These are phyloP conservation scores for Lactifluus piperatus DNA, from an alignment of 768 basidiomycete species.

Conservation along the genomic window DNA sequence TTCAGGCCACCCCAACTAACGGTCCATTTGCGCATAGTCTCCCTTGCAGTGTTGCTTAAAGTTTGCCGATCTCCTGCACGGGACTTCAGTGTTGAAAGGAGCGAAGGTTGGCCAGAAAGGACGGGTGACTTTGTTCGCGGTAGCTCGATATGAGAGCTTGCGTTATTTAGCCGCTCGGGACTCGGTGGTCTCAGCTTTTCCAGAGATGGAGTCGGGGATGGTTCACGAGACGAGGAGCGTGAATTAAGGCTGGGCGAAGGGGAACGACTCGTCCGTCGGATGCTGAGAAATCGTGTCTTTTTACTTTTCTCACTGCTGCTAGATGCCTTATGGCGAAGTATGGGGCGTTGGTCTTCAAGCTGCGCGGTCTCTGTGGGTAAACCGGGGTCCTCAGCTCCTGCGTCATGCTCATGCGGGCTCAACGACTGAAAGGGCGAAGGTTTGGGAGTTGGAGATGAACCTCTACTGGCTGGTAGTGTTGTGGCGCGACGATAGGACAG, in stretches of 20 bases:
- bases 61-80: slow-evolving; percentile 79
- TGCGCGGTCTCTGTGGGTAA: not conserved
- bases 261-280: slow-evolving; percentile 8
- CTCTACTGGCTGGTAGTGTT: not conserved
- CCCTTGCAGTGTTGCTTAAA: slow-evolving; percentile 74
- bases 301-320: slow-evolving; percentile 15
- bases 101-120: slow-evolving; percentile 3
- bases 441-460: slow-evolving; percentile 2
- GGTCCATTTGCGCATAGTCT: slow-evolving; percentile 89
- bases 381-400: not conserved
- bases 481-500: not conserved
- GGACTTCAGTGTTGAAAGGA: slow-evolving; percentile 73
- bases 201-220: slow-evolving; percentile 10
- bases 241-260: slow-evolving; percentile 7
- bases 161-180: not conserved
- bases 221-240: slow-evolving; percentile 11
- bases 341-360: not conserved
- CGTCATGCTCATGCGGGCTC: not conserved
- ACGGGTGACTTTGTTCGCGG: not conserved
- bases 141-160: not conserved
- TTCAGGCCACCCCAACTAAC: slow-evolving; percentile 65
- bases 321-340: slow-evolving; percentile 8
- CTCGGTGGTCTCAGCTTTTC: slow-evolving; percentile 3
- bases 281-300: slow-evolving; percentile 9
- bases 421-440: not conserved